These are phyloP conservation scores for Penicillium thymicola DNA, from an alignment of 2,329 filamentous ascomycete species.

Conservation along the genomic window DNA sequence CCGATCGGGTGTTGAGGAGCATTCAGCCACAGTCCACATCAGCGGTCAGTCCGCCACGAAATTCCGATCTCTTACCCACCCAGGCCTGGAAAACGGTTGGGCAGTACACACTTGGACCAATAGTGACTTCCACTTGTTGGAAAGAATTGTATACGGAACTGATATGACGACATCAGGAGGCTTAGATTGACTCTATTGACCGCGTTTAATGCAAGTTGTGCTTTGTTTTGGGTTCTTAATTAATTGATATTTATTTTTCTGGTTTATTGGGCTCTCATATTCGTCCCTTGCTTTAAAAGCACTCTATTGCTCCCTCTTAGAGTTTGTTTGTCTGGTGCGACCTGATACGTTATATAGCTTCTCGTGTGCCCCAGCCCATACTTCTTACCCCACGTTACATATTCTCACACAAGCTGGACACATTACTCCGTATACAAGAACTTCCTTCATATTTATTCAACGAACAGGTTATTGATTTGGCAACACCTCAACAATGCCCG, in stretches of 20 bases:
- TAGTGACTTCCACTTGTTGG: background rate
- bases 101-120: slow-evolving; percentile 4
- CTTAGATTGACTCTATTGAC: slow-evolving; percentile 6
- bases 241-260: background rate
- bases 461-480: background rate
- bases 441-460: background rate
- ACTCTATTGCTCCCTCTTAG: slow-evolving; percentile 8
- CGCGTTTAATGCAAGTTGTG: slow-evolving; percentile 4
- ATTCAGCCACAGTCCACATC: slow-evolving; percentile 20
- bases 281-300: slow-evolving; percentile 18
- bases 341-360: slow-evolving; percentile 16
- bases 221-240: background rate
- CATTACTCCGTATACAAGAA: background rate
- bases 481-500: slow-evolving; percentile 42
- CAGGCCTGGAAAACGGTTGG: slow-evolving; percentile 7
- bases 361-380: slow-evolving; percentile 1
- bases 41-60: slow-evolving; percentile 9
- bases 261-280: background rate
- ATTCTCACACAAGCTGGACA: background rate
- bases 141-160: background rate
- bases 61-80: background rate
- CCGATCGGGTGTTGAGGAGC: slow-evolving; percentile 1
- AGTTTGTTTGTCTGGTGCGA: slow-evolving; percentile 16
- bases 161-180: slow-evolving; percentile 16
- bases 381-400: background rate